Conservation (phyloP, 1,284 basidiomycete species). For the Ganoderma sinense region DNA sequence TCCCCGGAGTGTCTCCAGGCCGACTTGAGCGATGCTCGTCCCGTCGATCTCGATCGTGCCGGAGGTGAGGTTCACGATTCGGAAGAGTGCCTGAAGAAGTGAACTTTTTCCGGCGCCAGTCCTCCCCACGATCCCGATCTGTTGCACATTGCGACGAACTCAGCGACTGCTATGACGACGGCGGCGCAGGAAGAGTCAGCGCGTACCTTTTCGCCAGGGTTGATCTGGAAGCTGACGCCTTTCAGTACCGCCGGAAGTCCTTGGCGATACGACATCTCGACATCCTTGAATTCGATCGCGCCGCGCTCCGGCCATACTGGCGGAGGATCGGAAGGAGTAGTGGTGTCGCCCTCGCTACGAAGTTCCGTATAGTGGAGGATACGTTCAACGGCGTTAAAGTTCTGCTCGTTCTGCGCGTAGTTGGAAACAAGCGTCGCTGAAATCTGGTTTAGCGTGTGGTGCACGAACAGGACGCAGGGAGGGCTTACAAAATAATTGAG, state of each 20-base stretch:
- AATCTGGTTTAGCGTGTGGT: no score
- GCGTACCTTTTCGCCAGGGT: constrained; percentile 74
- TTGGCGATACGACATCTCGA: constrained; percentile 72
- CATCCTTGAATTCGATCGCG: constrained; percentile 65
- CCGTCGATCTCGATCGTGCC: constrained; percentile 81
- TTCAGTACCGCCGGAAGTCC: constrained; percentile 80
- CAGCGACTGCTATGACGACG: neutral
- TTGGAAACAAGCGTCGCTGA: constrained; percentile 63
- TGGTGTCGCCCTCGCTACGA: constrained; percentile 52
- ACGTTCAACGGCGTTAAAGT: constrained; percentile 79
- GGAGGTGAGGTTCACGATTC: constrained; percentile 69
- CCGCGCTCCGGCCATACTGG: constrained; percentile 74
- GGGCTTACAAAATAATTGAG: constrained; percentile 61
- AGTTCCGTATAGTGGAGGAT: constrained; percentile 66
- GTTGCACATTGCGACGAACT: neutral
- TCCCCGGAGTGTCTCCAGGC: constrained; percentile 64
- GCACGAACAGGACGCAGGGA: neutral
- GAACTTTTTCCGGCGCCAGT: constrained; percentile 85
- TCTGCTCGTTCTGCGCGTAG: constrained; percentile 70
- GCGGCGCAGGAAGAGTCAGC: neutral
- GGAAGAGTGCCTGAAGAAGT: constrained; percentile 76
- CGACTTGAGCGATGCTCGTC: constrained; percentile 62
- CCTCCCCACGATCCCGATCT: constrained; percentile 79
- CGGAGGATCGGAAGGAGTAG: constrained; percentile 57
- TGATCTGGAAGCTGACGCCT: constrained; percentile 66